Percentiles rank a stretch among this genome's conserved stretches.
Evolutionary conservation across 345 rosid genomes (phyloP).

Genomic region (Cardiospermum halicacabum): DNA sequence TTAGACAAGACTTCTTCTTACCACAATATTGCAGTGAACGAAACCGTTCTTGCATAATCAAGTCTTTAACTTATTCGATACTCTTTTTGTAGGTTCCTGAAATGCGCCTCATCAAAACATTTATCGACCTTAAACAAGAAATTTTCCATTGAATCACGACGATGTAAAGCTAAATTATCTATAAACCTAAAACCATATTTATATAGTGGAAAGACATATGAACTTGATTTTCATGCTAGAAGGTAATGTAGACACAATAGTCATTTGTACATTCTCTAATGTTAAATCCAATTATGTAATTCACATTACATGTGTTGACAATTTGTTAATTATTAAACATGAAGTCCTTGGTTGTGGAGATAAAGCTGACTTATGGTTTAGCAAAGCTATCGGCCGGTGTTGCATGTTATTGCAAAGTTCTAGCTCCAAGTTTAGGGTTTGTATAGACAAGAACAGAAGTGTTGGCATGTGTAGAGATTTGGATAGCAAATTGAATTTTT

Average conservation of each 20-base stretch:
- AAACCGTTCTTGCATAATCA: background rate
- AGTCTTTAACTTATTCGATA: conserved; percentile 11
- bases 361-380: conserved; percentile 70
- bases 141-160: conserved; percentile 56
- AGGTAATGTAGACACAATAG: conserved; percentile 30
- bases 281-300: background rate
- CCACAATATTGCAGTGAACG: background rate
- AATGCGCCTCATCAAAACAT: conserved; percentile 69
- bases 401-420: conserved; percentile 56
- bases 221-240: conserved; percentile 36
- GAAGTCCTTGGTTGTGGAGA: conserved; percentile 43
- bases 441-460: conserved; percentile 35
- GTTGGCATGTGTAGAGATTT: conserved; percentile 55
- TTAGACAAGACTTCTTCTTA: background rate
- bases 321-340: conserved; percentile 37
- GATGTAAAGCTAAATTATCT: conserved; percentile 51
- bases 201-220: conserved; percentile 32
- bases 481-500: conserved; percentile 57
- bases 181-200: conserved; percentile 50
- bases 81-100: conserved; percentile 71
- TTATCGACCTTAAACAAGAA: conserved; percentile 55
- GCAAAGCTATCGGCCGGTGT: conserved; percentile 65
- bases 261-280: background rate
- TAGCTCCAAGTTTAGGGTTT: conserved; percentile 26
- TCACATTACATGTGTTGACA: background rate